phyloP scores from a whole-genome alignment of 305 asterid species.

The Fraxinus nigra region DNA sequence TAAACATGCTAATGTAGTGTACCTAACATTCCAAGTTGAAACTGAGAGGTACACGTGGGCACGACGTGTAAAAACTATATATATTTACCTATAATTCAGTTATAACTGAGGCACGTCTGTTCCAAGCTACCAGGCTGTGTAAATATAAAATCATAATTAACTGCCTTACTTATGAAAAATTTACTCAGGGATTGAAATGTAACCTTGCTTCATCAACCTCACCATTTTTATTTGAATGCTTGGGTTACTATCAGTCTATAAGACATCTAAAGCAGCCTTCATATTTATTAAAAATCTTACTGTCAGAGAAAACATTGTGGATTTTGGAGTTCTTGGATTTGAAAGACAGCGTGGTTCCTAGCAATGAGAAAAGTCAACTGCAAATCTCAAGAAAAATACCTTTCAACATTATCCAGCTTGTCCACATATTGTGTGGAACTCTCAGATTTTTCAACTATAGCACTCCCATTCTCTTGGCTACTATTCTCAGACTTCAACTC shows the following conservation, averaged over 20 bases:
- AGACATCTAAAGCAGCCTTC: not conserved
- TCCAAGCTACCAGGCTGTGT: too few species aligned
- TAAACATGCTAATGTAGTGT: not conserved
- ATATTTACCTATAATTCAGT: too few species aligned
- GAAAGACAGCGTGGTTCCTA: not conserved
- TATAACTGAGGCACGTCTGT: too few species aligned
- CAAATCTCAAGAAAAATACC: constrained; percentile 37
- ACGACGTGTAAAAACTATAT: too few species aligned
- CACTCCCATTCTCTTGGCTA: constrained; percentile 51
- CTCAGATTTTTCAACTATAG: constrained; percentile 45
- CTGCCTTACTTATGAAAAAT: not conserved
- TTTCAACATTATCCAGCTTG: constrained; percentile 44
- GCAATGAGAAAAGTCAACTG: not conserved
- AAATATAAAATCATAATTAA: not conserved
- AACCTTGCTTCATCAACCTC: constrained; percentile 3
- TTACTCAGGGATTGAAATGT: not conserved
- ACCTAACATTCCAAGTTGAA: not conserved
- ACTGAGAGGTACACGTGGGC: too few species aligned
- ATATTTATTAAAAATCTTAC: constrained; percentile 4
- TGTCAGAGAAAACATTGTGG: constrained; percentile 11
- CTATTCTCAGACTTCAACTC: constrained; percentile 41
- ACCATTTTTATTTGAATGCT: not conserved
- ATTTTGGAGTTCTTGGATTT: not conserved
- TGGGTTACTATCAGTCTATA: not conserved
- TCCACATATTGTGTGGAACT: constrained; percentile 36